Percentiles rank a stretch among this genome's conserved stretches.
These are phyloP conservation scores for Xerocomus spinulosus DNA, from an alignment of 768 basidiomycete genomes.

Conservation along the genomic window DNA sequence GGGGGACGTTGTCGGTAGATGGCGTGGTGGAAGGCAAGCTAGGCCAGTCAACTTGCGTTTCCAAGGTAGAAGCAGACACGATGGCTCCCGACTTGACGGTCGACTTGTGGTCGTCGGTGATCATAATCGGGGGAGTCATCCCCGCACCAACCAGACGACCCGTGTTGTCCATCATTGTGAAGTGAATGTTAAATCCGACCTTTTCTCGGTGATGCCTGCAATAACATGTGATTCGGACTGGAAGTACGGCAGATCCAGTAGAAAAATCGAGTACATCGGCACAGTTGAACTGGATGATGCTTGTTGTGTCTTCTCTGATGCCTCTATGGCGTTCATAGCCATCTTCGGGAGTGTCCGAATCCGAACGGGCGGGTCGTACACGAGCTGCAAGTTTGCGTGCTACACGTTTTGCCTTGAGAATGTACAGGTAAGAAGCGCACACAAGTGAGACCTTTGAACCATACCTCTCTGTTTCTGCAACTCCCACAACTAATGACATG, in stretches of 20 bases:
- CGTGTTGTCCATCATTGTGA: constrained; percentile 74
- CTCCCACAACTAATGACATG: constrained; percentile 81
- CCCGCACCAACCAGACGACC: constrained; percentile 82
- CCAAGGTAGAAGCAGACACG: constrained; percentile 33
- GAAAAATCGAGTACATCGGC: constrained; percentile 86
- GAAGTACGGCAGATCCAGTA: constrained; percentile 81
- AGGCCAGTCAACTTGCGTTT: constrained; percentile 50
- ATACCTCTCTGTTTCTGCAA: constrained; percentile 82
- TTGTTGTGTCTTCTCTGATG: constrained; percentile 62
- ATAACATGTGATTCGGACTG: constrained; percentile 95
- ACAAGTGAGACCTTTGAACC: constrained; percentile 14
- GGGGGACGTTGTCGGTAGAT: constrained; percentile 33
- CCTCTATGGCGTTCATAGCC: constrained; percentile 40
- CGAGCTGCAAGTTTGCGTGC: constrained; percentile 86
- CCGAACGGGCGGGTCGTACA: constrained; percentile 71
- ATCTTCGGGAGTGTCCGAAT: constrained; percentile 65
- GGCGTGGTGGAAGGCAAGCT: constrained; percentile 26
- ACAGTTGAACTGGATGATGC: constrained; percentile 96
- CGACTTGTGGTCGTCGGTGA: constrained; percentile 99
- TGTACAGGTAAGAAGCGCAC: constrained; percentile 5
- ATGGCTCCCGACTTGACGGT: constrained; percentile 31
- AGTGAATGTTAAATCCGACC: constrained; percentile 86
- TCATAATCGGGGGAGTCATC: constrained; percentile 88
- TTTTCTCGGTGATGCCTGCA: constrained; percentile 99
- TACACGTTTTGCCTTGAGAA: constrained; percentile 73